A percentile compares a stretch with the other conserved stretches of the same genome.
These are phyloP conservation scores for Clitopilus hobsonii DNA, from an alignment of 768 basidiomycete genomes.

Conservation along the genomic window DNA sequence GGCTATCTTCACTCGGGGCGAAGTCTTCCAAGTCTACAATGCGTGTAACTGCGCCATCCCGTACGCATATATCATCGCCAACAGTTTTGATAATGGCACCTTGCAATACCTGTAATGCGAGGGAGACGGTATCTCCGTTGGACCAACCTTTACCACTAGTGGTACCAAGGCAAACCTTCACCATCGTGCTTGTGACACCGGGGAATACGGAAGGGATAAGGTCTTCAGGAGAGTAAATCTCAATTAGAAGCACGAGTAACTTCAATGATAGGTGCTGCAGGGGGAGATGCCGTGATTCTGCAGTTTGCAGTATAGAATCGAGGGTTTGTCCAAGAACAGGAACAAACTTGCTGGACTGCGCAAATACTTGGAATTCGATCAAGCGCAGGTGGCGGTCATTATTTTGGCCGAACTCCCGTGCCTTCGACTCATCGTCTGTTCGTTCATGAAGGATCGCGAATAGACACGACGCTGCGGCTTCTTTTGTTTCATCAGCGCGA, in stretches of 20 bases:
- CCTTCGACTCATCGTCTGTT: constrained; percentile 30
- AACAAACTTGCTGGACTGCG: constrained; percentile 47
- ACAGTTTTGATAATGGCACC: constrained; percentile 50
- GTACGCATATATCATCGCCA: constrained; percentile 62
- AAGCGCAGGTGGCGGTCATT: constrained; percentile 23
- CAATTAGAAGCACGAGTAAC: constrained; percentile 50
- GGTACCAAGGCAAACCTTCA: constrained; percentile 60
- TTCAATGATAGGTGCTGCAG: constrained; percentile 64
- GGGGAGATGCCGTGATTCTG: constrained; percentile 51
- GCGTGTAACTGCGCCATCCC: constrained; percentile 51
- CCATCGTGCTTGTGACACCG: constrained; percentile 75
- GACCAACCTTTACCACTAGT: constrained; percentile 60
- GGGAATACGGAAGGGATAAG: constrained; percentile 71
- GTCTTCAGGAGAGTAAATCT: constrained; percentile 49
- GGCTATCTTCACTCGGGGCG: constrained; percentile 20
- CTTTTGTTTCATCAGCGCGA: constrained; percentile 78
- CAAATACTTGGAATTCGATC: constrained; percentile 34
- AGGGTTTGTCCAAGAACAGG: constrained; percentile 84
- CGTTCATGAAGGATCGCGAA: constrained; percentile 56
- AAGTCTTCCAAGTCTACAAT: constrained; percentile 66
- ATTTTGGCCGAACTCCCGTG: constrained; percentile 14
- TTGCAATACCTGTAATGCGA: constrained; percentile 55
- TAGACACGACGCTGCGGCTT: constrained; percentile 69
- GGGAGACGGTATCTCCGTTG: constrained; percentile 61
- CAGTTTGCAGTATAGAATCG: constrained; percentile 59